Evolutionary conservation across 306 rosid genomes (phyloP).

Genomic region (Rosa persica): DNA sequence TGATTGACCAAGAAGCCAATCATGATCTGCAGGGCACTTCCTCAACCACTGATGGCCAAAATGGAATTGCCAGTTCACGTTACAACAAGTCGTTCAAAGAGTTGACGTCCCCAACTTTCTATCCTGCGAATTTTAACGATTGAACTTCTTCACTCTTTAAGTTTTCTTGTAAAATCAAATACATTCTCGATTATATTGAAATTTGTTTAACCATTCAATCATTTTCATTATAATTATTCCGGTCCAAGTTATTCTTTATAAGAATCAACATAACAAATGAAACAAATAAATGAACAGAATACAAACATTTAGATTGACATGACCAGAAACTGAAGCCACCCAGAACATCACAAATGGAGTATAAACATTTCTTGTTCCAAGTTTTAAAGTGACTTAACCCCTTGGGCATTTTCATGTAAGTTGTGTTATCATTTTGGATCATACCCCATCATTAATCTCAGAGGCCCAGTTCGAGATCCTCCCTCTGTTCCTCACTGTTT

Average conservation of each 20-base stretch:
- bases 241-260: neutral
- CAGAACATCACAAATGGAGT: neutral
- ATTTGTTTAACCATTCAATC: neutral
- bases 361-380: neutral
- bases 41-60: neutral
- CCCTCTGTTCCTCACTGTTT: no score
- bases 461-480: neutral
- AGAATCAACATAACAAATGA: neutral
- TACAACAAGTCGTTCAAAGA: neutral
- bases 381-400: neutral
- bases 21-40: neutral
- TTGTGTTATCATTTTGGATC: neutral
- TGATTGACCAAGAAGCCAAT: constrained; percentile 27
- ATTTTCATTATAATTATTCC: neutral
- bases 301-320: neutral
- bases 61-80: neutral
- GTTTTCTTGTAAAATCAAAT: neutral
- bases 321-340: neutral
- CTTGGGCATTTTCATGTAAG: neutral
- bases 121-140: neutral
- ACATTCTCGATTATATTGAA: neutral
- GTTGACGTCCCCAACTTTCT: neutral
- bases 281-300: neutral
- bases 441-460: neutral
- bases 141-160: neutral